A percentile compares a stretch with the other conserved stretches of the same genome.
phyloP scores from a whole-genome alignment of 805 yeast genomes.

The Kregervanrija delftensis region DNA sequence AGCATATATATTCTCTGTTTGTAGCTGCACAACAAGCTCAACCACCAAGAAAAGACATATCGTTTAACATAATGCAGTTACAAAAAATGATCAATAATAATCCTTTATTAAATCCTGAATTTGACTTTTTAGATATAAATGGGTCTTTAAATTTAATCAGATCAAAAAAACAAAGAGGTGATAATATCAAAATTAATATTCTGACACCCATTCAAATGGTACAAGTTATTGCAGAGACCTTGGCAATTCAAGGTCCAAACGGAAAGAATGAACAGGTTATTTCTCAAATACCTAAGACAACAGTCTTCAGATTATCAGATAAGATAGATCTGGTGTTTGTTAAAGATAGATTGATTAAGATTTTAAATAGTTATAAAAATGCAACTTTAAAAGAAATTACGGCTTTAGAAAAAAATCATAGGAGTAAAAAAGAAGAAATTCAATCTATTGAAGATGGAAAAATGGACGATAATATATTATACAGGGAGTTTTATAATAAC shows the following conservation, averaged over 20 bases:
- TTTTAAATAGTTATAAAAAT: slow-evolving; percentile 28
- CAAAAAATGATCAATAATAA: slow-evolving; percentile 31
- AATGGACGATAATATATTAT: slow-evolving; percentile 29
- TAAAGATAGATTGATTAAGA: slow-evolving; percentile 28
- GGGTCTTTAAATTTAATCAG: slow-evolving; percentile 20
- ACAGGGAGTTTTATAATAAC: slow-evolving; percentile 18
- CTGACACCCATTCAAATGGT: slow-evolving; percentile 30
- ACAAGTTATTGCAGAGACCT: slow-evolving; percentile 29
- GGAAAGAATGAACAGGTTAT: slow-evolving; percentile 24
- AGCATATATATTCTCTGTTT: slow-evolving; percentile 30
- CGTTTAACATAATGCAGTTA: slow-evolving; percentile 29
- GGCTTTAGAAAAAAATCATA: slow-evolving; percentile 32
- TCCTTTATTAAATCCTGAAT: slow-evolving; percentile 29
- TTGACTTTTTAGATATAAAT: slow-evolving; percentile 27
- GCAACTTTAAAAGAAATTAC: slow-evolving; percentile 29
- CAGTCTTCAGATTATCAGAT: slow-evolving; percentile 26
- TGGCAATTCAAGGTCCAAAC: slow-evolving; percentile 24
- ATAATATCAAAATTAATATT: slow-evolving; percentile 14
- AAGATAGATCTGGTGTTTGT: slow-evolving; percentile 25
- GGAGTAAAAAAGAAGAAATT: slow-evolving; percentile 30
- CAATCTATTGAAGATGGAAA: slow-evolving; percentile 35
- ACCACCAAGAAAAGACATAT: slow-evolving; percentile 27
- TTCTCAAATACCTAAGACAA: slow-evolving; percentile 27
- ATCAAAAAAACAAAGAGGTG: slow-evolving; percentile 16
- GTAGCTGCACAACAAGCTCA: slow-evolving; percentile 27